These are phyloP conservation scores for Blastomyces gilchristii DNA, from an alignment of 2,329 filamentous ascomycete species.

Conservation along the genomic window DNA sequence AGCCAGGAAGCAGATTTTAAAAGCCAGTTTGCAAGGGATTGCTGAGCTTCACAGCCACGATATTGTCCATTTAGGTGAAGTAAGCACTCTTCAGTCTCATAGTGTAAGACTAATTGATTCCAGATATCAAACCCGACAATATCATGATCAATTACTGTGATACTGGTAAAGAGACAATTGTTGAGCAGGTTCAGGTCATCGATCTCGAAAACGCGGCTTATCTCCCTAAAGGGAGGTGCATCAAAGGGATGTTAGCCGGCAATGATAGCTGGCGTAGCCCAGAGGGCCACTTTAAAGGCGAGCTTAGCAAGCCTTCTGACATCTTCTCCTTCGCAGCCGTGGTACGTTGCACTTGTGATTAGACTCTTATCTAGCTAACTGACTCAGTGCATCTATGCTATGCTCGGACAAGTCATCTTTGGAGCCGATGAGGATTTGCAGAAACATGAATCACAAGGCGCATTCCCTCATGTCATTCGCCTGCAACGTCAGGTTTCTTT, in stretches of 20 bases:
- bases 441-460: constrained; percentile 29
- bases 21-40: constrained; percentile 32
- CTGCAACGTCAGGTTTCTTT: constrained; percentile 39
- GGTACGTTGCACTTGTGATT: constrained; percentile 15
- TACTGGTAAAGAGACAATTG: constrained; percentile 10
- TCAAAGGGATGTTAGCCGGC: constrained; percentile 22
- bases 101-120: constrained; percentile 8
- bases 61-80: constrained; percentile 25
- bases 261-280: constrained; percentile 29
- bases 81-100: constrained; percentile 4
- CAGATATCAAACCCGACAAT: constrained; percentile 32
- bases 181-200: constrained; percentile 22
- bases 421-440: constrained; percentile 27
- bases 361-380: constrained; percentile 12
- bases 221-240: constrained; percentile 23
- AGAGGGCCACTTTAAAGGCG: constrained; percentile 22
- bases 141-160: constrained; percentile 27
- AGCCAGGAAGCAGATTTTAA: constrained; percentile 36
- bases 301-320: constrained; percentile 25
- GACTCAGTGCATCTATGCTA: constrained; percentile 37
- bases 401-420: constrained; percentile 36
- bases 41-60: constrained; percentile 27
- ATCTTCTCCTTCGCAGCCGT: constrained; percentile 27
- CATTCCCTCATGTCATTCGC: constrained; percentile 26
- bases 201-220: constrained; percentile 28